A percentile compares a stretch with the other conserved stretches of the same genome.
Conservation (phyloP, 352 stramenopile genomes). For the Nothophytophthora sp. region DNA sequence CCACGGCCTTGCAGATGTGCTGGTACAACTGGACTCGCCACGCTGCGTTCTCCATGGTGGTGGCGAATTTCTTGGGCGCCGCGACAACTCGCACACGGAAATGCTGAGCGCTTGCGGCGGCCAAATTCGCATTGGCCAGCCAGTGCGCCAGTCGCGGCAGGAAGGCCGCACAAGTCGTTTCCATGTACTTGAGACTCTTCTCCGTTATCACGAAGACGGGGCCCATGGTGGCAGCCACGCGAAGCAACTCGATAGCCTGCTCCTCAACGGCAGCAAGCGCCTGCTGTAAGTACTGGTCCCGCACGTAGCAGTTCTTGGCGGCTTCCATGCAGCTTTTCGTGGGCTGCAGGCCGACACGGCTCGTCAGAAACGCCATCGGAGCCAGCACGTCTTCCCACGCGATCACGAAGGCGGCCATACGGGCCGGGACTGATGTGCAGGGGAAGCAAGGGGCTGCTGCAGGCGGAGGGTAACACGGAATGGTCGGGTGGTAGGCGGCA, state of each 20-base stretch:
- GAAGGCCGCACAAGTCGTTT: constrained; percentile 43
- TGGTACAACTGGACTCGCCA: constrained; percentile 56
- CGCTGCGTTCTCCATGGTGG: constrained; percentile 25
- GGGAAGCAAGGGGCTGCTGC: neutral
- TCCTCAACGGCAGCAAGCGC: constrained; percentile 50
- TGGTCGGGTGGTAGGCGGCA: neutral
- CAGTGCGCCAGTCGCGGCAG: constrained; percentile 53
- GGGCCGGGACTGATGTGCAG: neutral
- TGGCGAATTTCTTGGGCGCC: constrained; percentile 42
- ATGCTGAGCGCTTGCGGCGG: neutral
- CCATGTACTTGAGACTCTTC: constrained; percentile 48
- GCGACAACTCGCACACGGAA: constrained; percentile 42
- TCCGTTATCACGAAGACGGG: constrained; percentile 58
- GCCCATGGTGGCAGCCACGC: constrained; percentile 31
- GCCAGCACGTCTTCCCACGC: constrained; percentile 63
- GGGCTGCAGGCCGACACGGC: constrained; percentile 42
- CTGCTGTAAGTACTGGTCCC: constrained; percentile 55
- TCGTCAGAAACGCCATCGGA: constrained; percentile 41
- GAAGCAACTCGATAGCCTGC: constrained; percentile 50
- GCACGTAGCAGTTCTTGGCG: constrained; percentile 24
- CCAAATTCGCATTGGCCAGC: constrained; percentile 24
- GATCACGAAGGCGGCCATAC: constrained; percentile 37
- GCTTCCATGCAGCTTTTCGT: constrained; percentile 31
- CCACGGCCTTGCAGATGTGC: constrained; percentile 29
- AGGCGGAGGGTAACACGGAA: constrained; percentile 17